These are phyloP conservation scores for Tylopilus subfusipes DNA, from an alignment of 768 basidiomycete genomes.

Conservation along the genomic window DNA sequence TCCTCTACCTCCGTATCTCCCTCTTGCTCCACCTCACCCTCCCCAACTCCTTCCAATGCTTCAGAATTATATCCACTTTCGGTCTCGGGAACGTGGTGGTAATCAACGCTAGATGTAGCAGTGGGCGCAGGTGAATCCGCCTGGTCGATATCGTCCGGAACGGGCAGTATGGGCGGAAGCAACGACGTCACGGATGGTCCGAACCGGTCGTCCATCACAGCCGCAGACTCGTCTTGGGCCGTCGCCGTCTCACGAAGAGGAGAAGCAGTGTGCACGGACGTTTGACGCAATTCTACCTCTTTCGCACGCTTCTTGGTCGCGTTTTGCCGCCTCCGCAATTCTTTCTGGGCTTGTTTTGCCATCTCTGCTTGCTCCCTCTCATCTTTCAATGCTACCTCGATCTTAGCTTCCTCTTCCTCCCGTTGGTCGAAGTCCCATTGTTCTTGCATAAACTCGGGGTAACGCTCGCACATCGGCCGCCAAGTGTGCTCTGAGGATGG, in stretches of 20 bases:
- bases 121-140: constrained; percentile 51
- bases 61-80: constrained; percentile 61
- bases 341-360: constrained; percentile 40
- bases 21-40: constrained; percentile 26
- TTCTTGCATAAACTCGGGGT: constrained; percentile 79
- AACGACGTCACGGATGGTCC: constrained; percentile 27
- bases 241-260: constrained; percentile 28
- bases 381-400: constrained; percentile 38
- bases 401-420: constrained; percentile 68
- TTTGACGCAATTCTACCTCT: constrained; percentile 28
- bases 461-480: constrained; percentile 82
- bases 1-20: constrained; percentile 25
- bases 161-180: constrained; percentile 21
- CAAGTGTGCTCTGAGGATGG: constrained; percentile 46
- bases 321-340: constrained; percentile 48
- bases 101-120: constrained; percentile 47
- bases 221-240: constrained; percentile 28
- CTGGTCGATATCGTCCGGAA: constrained; percentile 32
- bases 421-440: constrained; percentile 72
- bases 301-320: constrained; percentile 52
- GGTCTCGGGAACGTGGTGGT: constrained; percentile 34
- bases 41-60: constrained; percentile 28
- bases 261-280: constrained; percentile 23
- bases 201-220: constrained; percentile 27
- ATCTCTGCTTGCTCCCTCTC: constrained; percentile 44